phyloP scores from a whole-genome alignment of 345 rosid species.

The Eucalyptus rudis region DNA sequence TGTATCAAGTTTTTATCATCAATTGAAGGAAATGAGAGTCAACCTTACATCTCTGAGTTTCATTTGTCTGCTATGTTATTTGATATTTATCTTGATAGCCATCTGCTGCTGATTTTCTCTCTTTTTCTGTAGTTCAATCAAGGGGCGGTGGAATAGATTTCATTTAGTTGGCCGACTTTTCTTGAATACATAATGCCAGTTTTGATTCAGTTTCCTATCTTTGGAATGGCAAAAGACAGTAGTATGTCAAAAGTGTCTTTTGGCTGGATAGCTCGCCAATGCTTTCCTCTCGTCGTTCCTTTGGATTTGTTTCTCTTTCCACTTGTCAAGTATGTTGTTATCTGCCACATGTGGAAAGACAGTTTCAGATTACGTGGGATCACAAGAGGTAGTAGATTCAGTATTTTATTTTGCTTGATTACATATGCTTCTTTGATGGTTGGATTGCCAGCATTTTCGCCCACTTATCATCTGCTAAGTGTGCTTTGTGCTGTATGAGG shows the following conservation, averaged over 20 bases:
- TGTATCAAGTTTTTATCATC: not conserved
- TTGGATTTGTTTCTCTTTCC: not conserved
- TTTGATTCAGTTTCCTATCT: not conserved
- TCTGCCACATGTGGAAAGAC: not conserved
- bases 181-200: not conserved
- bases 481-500: not conserved
- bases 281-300: fast-evolving
- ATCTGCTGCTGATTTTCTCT: not conserved
- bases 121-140: not conserved
- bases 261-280: not conserved
- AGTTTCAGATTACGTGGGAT: not conserved
- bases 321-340: not conserved
- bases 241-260: not conserved
- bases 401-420: not conserved
- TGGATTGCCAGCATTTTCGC: not conserved
- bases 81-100: not conserved
- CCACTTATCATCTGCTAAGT: not conserved
- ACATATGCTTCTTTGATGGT: not conserved
- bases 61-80: not conserved
- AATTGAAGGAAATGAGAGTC: not conserved
- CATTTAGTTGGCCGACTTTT: not conserved
- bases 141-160: not conserved
- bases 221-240: not conserved
- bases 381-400: not conserved
- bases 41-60: not conserved